Evolutionary conservation across 805 yeast species (phyloP).

Genomic region (Barnettozyma vustinii): DNA sequence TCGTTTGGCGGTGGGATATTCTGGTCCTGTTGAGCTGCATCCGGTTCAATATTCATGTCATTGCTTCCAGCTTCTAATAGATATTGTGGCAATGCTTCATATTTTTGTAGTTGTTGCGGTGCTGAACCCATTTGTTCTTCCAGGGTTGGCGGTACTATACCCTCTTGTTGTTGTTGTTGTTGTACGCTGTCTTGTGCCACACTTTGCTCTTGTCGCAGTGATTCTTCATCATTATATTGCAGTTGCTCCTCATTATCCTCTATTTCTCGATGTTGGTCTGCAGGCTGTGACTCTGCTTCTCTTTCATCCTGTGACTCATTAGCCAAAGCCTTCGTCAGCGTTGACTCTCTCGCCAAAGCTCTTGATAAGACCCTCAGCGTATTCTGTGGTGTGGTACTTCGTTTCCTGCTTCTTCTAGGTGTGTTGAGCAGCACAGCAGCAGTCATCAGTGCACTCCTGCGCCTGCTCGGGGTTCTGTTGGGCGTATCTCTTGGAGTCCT

Average conservation of each 20-base stretch:
- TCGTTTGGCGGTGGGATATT: neutral
- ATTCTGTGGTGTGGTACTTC: constrained; percentile 20
- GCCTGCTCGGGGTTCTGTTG: constrained; percentile 14
- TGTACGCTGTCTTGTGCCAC: neutral
- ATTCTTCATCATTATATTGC: neutral
- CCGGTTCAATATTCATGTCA: neutral
- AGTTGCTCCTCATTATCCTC: neutral
- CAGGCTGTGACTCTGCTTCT: neutral
- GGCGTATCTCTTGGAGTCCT: constrained; percentile 24
- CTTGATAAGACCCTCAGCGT: constrained; percentile 19
- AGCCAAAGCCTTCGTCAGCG: constrained; percentile 1
- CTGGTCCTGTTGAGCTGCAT: neutral
- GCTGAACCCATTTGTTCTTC: neutral
- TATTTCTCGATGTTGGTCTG: neutral
- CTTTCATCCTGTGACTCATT: neutral
- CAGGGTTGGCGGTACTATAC: neutral
- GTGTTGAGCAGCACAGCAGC: constrained; percentile 17
- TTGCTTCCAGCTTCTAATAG: neutral
- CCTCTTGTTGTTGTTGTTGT: too few species aligned
- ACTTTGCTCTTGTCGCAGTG: neutral
- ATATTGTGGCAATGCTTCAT: neutral
- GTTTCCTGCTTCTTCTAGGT: constrained; percentile 18
- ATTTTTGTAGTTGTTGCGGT: neutral
- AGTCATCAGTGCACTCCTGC: constrained; percentile 20
- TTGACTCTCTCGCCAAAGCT: constrained; percentile 13